Percentiles rank a stretch among this genome's conserved stretches.
phyloP scores from a whole-genome alignment of 2,329 filamentous ascomycete species.

The Phyllosticta paracitricarpa region DNA sequence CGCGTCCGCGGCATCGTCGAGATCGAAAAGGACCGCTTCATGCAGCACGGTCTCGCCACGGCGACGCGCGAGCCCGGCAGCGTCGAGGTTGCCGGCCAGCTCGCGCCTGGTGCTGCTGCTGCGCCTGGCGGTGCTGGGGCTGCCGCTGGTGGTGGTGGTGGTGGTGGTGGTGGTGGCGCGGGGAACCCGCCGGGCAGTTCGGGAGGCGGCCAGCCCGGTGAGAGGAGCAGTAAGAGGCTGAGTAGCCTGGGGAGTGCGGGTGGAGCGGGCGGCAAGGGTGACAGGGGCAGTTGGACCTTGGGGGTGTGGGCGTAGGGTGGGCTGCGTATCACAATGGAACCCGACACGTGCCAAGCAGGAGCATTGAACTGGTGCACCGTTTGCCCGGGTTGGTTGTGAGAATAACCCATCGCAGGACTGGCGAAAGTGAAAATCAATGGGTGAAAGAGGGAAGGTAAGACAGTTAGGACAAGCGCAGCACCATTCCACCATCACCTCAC shows the following conservation, averaged over 20 bases:
- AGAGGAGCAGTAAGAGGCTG: not conserved
- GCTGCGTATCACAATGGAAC: not conserved
- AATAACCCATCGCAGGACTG: too few species aligned
- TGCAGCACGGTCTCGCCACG: constrained; percentile 55
- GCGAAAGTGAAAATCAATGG: too few species aligned
- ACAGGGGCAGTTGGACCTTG: constrained; percentile 29
- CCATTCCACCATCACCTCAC: too few species aligned
- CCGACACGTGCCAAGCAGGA: not conserved
- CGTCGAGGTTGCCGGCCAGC: constrained; percentile 1
- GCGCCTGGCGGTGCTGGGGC: not conserved
- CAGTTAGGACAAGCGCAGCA: too few species aligned
- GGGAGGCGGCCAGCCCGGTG: not conserved
- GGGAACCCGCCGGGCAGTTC: not conserved
- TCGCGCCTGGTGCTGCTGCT: not conserved
- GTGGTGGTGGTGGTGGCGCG: not conserved
- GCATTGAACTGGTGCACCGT: too few species aligned
- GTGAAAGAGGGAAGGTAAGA: too few species aligned
- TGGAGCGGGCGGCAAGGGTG: constrained; percentile 15
- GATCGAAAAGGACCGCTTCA: constrained; percentile 62
- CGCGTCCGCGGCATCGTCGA: constrained; percentile 59
- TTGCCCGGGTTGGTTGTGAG: too few species aligned
- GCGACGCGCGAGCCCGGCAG: constrained; percentile 39
- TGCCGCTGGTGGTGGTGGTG: not conserved
- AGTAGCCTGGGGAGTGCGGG: constrained; percentile 3
- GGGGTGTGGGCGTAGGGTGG: constrained; percentile 27